Evolutionary conservation across 139 green algal species (phyloP).

Genomic region (Axilococcus clingmanii): DNA sequence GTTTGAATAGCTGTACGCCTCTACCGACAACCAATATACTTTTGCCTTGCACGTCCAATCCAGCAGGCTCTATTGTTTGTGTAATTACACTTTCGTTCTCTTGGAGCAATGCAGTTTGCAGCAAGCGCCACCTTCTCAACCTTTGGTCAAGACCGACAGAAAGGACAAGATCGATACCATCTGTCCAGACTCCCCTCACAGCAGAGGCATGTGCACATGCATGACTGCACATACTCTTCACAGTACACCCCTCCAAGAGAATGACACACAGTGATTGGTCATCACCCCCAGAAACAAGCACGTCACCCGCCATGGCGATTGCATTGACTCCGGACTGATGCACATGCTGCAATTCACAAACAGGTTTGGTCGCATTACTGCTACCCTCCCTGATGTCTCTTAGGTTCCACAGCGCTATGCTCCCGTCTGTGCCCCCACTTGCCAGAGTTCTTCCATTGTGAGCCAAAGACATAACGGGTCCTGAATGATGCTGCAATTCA

Average conservation of each 20-base stretch:
- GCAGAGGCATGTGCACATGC: constrained; percentile 29
- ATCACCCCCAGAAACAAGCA: constrained; percentile 31
- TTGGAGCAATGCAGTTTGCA: too few species aligned
- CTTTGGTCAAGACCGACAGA: constrained; percentile 32
- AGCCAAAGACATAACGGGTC: too few species aligned
- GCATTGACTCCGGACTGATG: constrained; percentile 38
- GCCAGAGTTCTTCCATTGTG: not conserved
- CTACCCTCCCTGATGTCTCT: not conserved
- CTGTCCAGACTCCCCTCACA: constrained; percentile 19
- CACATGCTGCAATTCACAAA: constrained; percentile 1
- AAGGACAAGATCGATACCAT: not conserved
- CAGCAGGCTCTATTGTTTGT: too few species aligned
- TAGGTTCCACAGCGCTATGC: not conserved
- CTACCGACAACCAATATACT: too few species aligned
- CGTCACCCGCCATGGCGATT: constrained; percentile 1
- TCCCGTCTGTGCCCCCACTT: not conserved
- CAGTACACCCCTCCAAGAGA: not conserved
- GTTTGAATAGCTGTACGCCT: too few species aligned
- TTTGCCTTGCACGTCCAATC: too few species aligned
- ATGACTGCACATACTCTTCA: too few species aligned
- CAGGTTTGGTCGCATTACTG: not conserved
- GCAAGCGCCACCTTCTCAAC: constrained; percentile 22
- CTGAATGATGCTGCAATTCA: too few species aligned
- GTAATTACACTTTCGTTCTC: too few species aligned
- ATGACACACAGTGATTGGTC: constrained; percentile 19